A percentile compares a stretch with the other conserved stretches of the same genome.
Conservation (phyloP, 2,329 filamentous ascomycete species). For the Pseudogymnoascus sp. region DNA sequence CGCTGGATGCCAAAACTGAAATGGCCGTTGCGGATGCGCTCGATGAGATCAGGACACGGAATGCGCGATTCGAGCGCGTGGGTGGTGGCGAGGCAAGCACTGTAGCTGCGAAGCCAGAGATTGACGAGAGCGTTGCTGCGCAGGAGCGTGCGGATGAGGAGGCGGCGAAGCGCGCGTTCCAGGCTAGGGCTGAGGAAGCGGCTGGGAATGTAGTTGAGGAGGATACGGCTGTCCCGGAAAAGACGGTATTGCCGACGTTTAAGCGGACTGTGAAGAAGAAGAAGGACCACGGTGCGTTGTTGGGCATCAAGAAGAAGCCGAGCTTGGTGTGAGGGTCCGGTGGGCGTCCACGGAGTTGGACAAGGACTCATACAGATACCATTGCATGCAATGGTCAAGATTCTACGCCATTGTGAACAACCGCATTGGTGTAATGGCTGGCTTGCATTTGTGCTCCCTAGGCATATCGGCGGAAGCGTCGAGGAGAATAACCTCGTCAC, state of each 20-base stretch:
- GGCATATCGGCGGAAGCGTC: not conserved
- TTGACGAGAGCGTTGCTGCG: constrained; percentile 52
- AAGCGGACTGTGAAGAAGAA: constrained; percentile 77
- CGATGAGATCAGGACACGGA: constrained; percentile 87
- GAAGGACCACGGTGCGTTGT: constrained; percentile 63
- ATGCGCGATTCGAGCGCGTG: constrained; percentile 76
- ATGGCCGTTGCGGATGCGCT: constrained; percentile 95
- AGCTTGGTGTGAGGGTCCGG: constrained; percentile 41
- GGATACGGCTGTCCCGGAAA: constrained; percentile 18
- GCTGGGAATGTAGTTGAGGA: constrained; percentile 29
- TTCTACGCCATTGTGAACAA: not conserved
- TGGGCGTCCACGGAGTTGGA: not conserved
- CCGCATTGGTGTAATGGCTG: not conserved
- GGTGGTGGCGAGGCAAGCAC: constrained; percentile 54
- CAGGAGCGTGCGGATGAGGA: constrained; percentile 79
- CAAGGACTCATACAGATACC: not conserved
- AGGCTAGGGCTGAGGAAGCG: constrained; percentile 25
- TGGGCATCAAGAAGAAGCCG: constrained; percentile 84
- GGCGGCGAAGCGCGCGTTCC: constrained; percentile 70
- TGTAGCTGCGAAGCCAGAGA: constrained; percentile 32
- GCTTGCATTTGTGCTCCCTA: not conserved
- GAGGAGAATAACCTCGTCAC: not conserved
- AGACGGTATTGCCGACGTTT: constrained; percentile 38
- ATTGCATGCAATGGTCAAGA: not conserved
- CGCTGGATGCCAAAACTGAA: constrained; percentile 81